Base-by-base conservation (phyloP, 2,329 filamentous ascomycete genomes). In the Cordyceps tenuipes region DNA sequence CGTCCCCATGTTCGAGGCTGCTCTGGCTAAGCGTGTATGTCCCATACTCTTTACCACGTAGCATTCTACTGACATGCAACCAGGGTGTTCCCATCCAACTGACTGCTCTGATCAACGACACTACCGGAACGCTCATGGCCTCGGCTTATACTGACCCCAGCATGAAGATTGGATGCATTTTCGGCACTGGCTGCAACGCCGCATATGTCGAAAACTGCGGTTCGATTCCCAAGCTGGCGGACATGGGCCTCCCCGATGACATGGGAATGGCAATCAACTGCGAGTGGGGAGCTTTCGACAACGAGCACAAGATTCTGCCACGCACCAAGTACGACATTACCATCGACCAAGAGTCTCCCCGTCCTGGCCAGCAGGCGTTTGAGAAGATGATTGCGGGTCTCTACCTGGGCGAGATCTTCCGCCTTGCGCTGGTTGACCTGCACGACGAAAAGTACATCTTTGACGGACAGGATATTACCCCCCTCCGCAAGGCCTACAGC, bases 301-400 rank as follows among this genome's bases (percentile, higher is more conserved):
- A 96, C 73, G 90, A 96, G 75, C 88, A 93, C 77, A 82, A 88
- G 68, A 88, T 97, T 59, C 86, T 97, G 13, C 92, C 92, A 13
- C 83, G 86, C 59, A 96, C 92, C 29, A 83, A 83, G 61, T 97
- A 94, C 74, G 93, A 97, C 72, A 79, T 89, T 62, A 85, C 87
- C 66, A 90, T 97, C 69, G 93, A 97, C 78, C 86, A 90, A 67
- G 88, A 94, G 68, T 97, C 92, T 21, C 93, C 93, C 41, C 88
- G 92, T 29, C 93, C 93, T 3, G 92, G 91, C 55, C 91, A 97
- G 76, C 93, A 97, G 76, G 87, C 90, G 1, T 97, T 97, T 66
- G 93, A 97, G 78, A 97, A 97, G 79, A 97, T 97, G 90, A 92
- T 96, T 71, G 91, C 93, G 2, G 93, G 93, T 64, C 81, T 97